These are phyloP conservation scores for Monosporozyma servazzii DNA, from an alignment of 805 yeast genomes.

Conservation along the genomic window DNA sequence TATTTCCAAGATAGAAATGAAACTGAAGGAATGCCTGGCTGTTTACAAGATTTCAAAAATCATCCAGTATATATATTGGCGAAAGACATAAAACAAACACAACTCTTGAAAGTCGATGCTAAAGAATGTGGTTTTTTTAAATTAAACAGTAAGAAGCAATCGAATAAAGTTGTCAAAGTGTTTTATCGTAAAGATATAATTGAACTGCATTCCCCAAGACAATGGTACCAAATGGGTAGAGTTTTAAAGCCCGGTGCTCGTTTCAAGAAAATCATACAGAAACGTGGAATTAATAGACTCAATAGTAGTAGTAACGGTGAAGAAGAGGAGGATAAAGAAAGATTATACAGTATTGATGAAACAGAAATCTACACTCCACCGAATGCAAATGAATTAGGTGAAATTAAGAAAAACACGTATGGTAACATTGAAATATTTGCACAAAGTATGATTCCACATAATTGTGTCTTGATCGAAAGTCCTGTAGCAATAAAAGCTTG, in stretches of 20 bases:
- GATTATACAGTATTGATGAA: constrained; percentile 70
- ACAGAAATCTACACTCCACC: constrained; percentile 66
- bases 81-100: constrained; percentile 61
- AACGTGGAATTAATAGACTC: constrained; percentile 15
- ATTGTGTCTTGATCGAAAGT: constrained; percentile 53
- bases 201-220: constrained; percentile 58
- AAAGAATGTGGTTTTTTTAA: constrained; percentile 60
- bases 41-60: constrained; percentile 68
- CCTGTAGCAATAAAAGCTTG: constrained; percentile 63
- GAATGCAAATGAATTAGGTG: constrained; percentile 46
- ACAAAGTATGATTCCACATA: constrained; percentile 73
- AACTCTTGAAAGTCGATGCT: constrained; percentile 58
- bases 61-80: constrained; percentile 85
- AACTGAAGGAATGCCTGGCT: constrained; percentile 82
- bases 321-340: constrained; percentile 48
- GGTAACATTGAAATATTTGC: constrained; percentile 80
- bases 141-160: constrained; percentile 27
- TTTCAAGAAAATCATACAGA: constrained; percentile 42
- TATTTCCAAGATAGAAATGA: constrained; percentile 40
- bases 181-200: constrained; percentile 61
- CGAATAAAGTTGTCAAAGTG: constrained; percentile 43
- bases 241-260: constrained; percentile 60
- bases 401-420: constrained; percentile 62
- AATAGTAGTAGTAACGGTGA: constrained; percentile 32
- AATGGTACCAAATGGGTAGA: constrained; percentile 82